Conservation (phyloP, 371 early-diverging fungal species). For the Mucor racemosus region DNA sequence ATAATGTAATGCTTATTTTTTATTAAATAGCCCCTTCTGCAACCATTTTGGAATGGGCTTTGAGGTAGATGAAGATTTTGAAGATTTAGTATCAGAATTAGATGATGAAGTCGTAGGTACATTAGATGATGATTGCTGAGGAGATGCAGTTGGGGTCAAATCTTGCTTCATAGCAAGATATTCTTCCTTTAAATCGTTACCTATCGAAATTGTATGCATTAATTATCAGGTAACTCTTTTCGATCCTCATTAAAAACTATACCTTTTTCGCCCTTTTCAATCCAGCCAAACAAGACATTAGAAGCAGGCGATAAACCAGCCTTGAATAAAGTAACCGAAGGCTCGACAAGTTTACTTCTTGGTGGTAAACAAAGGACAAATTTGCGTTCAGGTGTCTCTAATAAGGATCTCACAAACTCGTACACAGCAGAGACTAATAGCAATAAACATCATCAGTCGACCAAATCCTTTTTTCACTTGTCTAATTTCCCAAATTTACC, state of each 20-base stretch:
- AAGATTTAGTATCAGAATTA: constrained; percentile 7
- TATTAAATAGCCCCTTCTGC: constrained; percentile 55
- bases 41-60: constrained; percentile 54
- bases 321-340: constrained; percentile 42
- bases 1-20: constrained; percentile 26
- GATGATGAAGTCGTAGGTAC: constrained; percentile 7
- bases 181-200: constrained; percentile 21
- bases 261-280: constrained; percentile 40
- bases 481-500: constrained; percentile 20
- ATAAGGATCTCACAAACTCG: constrained; percentile 41
- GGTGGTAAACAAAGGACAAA: constrained; percentile 55
- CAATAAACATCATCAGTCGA: background rate
- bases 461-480: background rate
- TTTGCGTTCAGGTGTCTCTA: constrained; percentile 48
- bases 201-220: background rate
- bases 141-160: constrained; percentile 21
- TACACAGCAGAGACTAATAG: constrained; percentile 45
- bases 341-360: constrained; percentile 46
- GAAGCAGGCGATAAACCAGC: constrained; percentile 55
- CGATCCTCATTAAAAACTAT: background rate
- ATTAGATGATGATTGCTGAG: constrained; percentile 14
- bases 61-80: constrained; percentile 16
- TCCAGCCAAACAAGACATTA: constrained; percentile 53
- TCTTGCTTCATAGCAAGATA: constrained; percentile 41
- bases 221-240: background rate